phyloP scores from a whole-genome alignment of 495 filamentous ascomycete genomes.

The Hypoxylon trugodes region DNA sequence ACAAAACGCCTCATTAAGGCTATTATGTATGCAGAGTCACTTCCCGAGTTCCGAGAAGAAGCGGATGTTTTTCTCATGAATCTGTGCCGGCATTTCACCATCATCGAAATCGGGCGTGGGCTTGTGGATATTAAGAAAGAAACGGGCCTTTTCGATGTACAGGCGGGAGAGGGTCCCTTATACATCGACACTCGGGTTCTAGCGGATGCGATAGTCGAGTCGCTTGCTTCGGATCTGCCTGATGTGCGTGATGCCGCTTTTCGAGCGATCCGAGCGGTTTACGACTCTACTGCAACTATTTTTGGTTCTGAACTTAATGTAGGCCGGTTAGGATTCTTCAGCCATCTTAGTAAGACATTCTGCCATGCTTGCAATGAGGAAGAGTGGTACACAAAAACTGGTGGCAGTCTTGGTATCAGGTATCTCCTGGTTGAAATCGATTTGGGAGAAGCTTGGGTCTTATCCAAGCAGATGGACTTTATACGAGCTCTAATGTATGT shows the following conservation, averaged over 20 bases:
- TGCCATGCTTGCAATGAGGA: slow-evolving; percentile 95
- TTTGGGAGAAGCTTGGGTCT: slow-evolving; percentile 84
- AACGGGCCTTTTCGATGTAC: slow-evolving; percentile 79
- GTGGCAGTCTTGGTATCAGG: slow-evolving; percentile 88
- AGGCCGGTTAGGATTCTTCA: slow-evolving; percentile 80
- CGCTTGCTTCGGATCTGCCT: slow-evolving; percentile 80
- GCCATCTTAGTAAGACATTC: slow-evolving; percentile 79
- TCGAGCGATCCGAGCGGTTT: slow-evolving; percentile 75
- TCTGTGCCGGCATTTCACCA: slow-evolving; percentile 85
- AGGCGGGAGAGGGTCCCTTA: slow-evolving; percentile 84
- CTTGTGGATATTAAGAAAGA: slow-evolving; percentile 77
- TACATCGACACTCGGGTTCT: slow-evolving; percentile 85
- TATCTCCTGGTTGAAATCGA: slow-evolving; percentile 80
- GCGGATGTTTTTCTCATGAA: slow-evolving; percentile 78
- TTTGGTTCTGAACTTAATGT: slow-evolving; percentile 78
- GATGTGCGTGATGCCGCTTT: slow-evolving; percentile 87
- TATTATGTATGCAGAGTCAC: slow-evolving; percentile 82
- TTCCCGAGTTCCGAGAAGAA: slow-evolving; percentile 78
- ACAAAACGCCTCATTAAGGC: slow-evolving; percentile 89
- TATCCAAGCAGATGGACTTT: slow-evolving; percentile 81
- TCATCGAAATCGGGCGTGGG: slow-evolving; percentile 87
- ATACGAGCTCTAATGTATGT: slow-evolving; percentile 89
- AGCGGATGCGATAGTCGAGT: slow-evolving; percentile 87
- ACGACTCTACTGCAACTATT: slow-evolving; percentile 78
- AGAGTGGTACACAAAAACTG: slow-evolving; percentile 97